Conservation (phyloP, 495 filamentous ascomycete genomes). For the Aspergillus taichungensis region DNA sequence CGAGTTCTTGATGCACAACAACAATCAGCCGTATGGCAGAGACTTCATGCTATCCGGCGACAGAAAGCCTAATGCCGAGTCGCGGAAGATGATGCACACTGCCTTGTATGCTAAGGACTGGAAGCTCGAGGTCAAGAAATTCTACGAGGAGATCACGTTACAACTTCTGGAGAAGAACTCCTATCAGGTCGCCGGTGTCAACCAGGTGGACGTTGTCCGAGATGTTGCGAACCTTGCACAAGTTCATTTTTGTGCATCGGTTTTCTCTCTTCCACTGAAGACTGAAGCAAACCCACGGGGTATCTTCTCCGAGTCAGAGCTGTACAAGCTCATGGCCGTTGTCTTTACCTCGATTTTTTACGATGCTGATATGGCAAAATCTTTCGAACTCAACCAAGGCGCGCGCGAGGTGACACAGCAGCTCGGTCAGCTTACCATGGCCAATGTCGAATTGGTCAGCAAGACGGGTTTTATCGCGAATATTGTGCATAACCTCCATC, state of each 20-base stretch:
- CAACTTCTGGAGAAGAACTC: constrained; percentile 41
- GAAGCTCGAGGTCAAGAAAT: constrained; percentile 40
- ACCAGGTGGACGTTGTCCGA: constrained; percentile 55
- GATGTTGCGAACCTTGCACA: constrained; percentile 55
- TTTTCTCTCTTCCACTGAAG: constrained; percentile 58
- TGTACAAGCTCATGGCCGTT: constrained; percentile 50
- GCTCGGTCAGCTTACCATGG: constrained; percentile 50
- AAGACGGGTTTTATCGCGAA: constrained; percentile 41
- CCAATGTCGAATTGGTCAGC: constrained; percentile 52
- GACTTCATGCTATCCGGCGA: constrained; percentile 51
- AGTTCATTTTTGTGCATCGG: constrained; percentile 49
- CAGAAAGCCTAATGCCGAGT: constrained; percentile 32
- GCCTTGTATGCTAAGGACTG: constrained; percentile 44
- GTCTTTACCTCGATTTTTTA: constrained; percentile 58
- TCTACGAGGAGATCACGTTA: constrained; percentile 45
- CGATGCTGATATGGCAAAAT: constrained; percentile 53
- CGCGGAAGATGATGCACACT: constrained; percentile 37
- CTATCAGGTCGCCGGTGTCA: constrained; percentile 41
- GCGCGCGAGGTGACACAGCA: constrained; percentile 46
- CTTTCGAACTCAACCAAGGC: constrained; percentile 51
- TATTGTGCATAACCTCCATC: constrained; percentile 34
- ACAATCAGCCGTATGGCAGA: constrained; percentile 31
- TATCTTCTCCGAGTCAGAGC: constrained; percentile 46
- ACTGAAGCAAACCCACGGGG: constrained; percentile 50
- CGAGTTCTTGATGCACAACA: constrained; percentile 37